A percentile compares a stretch with the other conserved stretches of the same genome.
These are phyloP conservation scores for Neofusicoccum sp. DNA, from an alignment of 2,329 filamentous ascomycete genomes.

Conservation along the genomic window DNA sequence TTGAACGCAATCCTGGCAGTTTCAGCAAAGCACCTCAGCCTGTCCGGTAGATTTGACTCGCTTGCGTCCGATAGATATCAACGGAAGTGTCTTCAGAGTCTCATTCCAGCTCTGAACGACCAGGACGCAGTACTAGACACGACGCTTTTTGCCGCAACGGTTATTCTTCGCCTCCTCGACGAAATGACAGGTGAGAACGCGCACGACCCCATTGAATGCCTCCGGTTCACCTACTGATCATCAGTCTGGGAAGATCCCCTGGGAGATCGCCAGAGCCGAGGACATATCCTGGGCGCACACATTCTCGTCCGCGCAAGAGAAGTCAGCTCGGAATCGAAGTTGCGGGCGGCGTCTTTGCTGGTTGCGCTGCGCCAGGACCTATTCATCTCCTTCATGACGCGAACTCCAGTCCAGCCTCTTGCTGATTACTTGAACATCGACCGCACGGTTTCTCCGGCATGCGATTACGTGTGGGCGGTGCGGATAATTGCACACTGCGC, in stretches of 20 bases:
- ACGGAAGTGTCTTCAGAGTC: conserved; percentile 39
- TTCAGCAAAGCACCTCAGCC: conserved; percentile 43
- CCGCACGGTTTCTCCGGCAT: conserved; percentile 38
- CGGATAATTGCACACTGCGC: conserved; percentile 39
- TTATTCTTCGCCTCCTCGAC: conserved; percentile 41
- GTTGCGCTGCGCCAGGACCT: conserved; percentile 38
- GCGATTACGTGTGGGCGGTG: conserved; percentile 43
- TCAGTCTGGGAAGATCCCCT: conserved; percentile 25
- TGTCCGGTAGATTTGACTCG: conserved; percentile 36
- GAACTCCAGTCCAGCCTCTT: background rate
- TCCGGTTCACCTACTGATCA: background rate
- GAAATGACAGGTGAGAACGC: conserved; percentile 41
- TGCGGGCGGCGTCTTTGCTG: conserved; percentile 38
- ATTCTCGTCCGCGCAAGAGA: conserved; percentile 20
- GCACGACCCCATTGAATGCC: background rate
- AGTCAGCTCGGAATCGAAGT: conserved; percentile 27
- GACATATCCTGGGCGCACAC: conserved; percentile 38
- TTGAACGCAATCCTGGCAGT: conserved; percentile 45
- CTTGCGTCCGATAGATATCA: conserved; percentile 42
- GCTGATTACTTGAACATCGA: conserved; percentile 23
- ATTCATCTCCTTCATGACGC: conserved; percentile 29
- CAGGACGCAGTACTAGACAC: conserved; percentile 40
- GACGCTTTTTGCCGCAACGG: conserved; percentile 41
- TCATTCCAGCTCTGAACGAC: conserved; percentile 43
- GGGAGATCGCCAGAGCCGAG: conserved; percentile 34